These are phyloP conservation scores for Pseudopithomyces chartarum DNA, from an alignment of 2,329 filamentous ascomycete genomes.

Conservation along the genomic window DNA sequence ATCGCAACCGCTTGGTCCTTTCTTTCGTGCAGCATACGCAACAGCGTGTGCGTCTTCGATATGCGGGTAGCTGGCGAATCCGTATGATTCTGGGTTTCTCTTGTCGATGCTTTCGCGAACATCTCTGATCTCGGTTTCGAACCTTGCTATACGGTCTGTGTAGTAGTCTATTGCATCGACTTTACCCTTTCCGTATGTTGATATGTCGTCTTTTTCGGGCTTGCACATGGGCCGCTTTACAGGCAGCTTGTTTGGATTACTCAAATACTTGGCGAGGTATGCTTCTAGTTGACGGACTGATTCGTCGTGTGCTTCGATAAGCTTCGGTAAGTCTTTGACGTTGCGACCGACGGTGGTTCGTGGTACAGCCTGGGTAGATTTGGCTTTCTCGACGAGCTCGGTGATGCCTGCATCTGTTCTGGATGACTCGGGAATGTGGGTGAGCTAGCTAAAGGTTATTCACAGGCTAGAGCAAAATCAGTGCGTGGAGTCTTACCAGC, in stretches of 20 bases:
- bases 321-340: constrained; percentile 81
- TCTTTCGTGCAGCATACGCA: constrained; percentile 78
- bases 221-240: constrained; percentile 75
- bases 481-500: constrained; percentile 47
- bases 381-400: constrained; percentile 77
- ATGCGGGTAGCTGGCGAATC: constrained; percentile 89
- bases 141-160: constrained; percentile 77
- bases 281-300: constrained; percentile 81
- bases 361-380: constrained; percentile 75
- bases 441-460: constrained; percentile 60
- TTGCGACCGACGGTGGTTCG: constrained; percentile 85
- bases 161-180: constrained; percentile 95
- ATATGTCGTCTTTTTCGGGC: constrained; percentile 75
- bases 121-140: constrained; percentile 84
- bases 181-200: constrained; percentile 69
- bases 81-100: constrained; percentile 85
- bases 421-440: constrained; percentile 76
- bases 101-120: constrained; percentile 84
- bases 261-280: constrained; percentile 80
- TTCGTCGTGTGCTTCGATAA: constrained; percentile 82
- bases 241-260: constrained; percentile 80
- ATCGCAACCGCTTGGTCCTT: constrained; percentile 76
- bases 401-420: constrained; percentile 88
- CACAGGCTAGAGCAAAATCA: neutral
- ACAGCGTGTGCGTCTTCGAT: constrained; percentile 84